A percentile compares a stretch with the other conserved stretches of the same genome.
phyloP scores from a whole-genome alignment of 768 basidiomycete genomes.

The Omphalotus guepiniiformis region DNA sequence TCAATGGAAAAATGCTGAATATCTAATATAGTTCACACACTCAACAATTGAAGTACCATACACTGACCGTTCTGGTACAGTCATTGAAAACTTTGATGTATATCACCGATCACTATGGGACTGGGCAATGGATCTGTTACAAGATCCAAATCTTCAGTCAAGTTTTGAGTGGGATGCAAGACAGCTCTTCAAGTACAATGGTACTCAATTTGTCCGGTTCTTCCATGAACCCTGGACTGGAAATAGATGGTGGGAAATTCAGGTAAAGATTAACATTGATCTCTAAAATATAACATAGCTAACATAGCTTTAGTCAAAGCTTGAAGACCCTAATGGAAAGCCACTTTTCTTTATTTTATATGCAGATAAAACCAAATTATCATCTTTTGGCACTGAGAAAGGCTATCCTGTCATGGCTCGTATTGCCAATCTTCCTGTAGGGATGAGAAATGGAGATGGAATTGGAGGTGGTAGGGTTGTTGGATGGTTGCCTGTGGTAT shows the following conservation, averaged over 20 bases:
- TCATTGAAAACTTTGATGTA: conserved; percentile 12
- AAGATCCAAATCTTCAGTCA: conserved; percentile 16
- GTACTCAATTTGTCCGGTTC: conserved; percentile 18
- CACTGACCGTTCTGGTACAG: conserved; percentile 10
- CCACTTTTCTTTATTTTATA: conserved; percentile 16
- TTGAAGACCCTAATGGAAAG: conserved; percentile 18
- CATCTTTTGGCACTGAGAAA: conserved; percentile 12
- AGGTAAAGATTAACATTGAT: conserved; percentile 23
- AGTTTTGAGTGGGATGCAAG: conserved; percentile 28
- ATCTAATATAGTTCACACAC: neutral
- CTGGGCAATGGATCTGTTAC: conserved; percentile 22
- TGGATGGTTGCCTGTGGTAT: conserved; percentile 15
- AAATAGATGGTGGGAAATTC: conserved; percentile 30
- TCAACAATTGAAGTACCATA: neutral
- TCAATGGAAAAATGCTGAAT: neutral
- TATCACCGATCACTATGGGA: conserved; percentile 19
- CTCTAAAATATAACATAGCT: neutral
- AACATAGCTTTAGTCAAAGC: neutral
- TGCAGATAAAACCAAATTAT: conserved; percentile 17
- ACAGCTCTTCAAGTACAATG: conserved; percentile 21
- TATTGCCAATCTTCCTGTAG: conserved; percentile 11
- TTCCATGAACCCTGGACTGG: conserved; percentile 36
- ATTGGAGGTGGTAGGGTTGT: conserved; percentile 14
- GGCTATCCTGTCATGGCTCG: conserved; percentile 15
- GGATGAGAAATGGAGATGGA: conserved; percentile 13